These are phyloP conservation scores for Phytophthora tubulina DNA, from an alignment of 352 stramenopile genomes.

Conservation along the genomic window DNA sequence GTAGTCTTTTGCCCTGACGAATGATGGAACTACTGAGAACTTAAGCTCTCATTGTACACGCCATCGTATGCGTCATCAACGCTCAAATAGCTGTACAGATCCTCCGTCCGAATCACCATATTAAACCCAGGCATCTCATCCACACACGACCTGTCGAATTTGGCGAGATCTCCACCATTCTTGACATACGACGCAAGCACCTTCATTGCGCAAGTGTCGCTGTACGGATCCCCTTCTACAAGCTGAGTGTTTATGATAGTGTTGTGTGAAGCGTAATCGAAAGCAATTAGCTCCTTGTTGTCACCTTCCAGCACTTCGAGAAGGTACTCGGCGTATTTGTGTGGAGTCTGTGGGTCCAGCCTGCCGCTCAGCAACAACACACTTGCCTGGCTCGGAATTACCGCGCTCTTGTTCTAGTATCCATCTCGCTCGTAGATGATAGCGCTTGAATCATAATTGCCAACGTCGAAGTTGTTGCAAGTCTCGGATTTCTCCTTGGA, in stretches of 20 bases:
- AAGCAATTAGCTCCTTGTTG: slow-evolving; percentile 59
- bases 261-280: slow-evolving; percentile 50
- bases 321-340: slow-evolving; percentile 61
- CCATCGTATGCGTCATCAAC: slow-evolving; percentile 52
- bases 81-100: slow-evolving; percentile 37
- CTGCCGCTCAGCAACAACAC: slow-evolving; percentile 62
- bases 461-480: slow-evolving; percentile 31
- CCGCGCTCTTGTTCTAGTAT: slow-evolving; percentile 60
- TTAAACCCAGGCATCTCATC: slow-evolving; percentile 36
- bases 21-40: not conserved
- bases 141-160: slow-evolving; percentile 54
- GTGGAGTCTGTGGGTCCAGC: slow-evolving; percentile 58
- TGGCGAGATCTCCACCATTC: slow-evolving; percentile 37
- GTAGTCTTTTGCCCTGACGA: too few species aligned
- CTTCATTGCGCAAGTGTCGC: slow-evolving; percentile 49
- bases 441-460: slow-evolving; percentile 17
- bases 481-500: slow-evolving; percentile 47
- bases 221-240: slow-evolving; percentile 38
- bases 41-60: slow-evolving; percentile 29
- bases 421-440: slow-evolving; percentile 58
- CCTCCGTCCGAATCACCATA: slow-evolving; percentile 16
- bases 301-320: slow-evolving; percentile 40
- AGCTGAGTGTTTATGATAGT: slow-evolving; percentile 1
- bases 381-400: slow-evolving; percentile 46
- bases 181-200: slow-evolving; percentile 55